A percentile compares a stretch with the other conserved stretches of the same genome.
Conservation (phyloP, 768 basidiomycete genomes). For the Hypsizygus marmoreus region DNA sequence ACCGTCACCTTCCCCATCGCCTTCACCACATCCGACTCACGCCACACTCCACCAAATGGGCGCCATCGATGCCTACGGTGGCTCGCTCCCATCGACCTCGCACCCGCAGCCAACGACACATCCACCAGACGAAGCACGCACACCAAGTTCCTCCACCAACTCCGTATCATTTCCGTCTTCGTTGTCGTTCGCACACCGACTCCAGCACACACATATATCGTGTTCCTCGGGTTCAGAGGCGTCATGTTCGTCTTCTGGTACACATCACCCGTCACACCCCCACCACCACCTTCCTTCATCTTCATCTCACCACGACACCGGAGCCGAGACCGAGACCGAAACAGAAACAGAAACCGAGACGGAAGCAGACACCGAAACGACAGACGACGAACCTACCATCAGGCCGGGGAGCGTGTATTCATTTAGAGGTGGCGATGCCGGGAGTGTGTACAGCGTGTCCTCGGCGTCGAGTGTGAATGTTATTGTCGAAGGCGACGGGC, state of each 20-base stretch:
- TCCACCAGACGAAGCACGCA: not conserved
- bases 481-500: constrained; percentile 13
- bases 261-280: not conserved
- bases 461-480: not conserved
- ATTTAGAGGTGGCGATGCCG: constrained; percentile 9
- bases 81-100: constrained; percentile 35
- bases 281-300: not conserved
- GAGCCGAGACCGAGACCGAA: constrained; percentile 33
- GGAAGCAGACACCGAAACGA: constrained; percentile 60
- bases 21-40: not conserved
- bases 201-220: constrained; percentile 2
- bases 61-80: constrained; percentile 55
- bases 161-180: not conserved
- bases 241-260: not conserved
- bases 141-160: not conserved
- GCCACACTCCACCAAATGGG: constrained; percentile 40
- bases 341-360: constrained; percentile 46
- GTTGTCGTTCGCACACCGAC: not conserved
- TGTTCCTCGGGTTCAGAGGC: not conserved
- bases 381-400: constrained; percentile 85
- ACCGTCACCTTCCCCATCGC: not conserved
- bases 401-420: constrained; percentile 37
- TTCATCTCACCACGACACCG: constrained; percentile 18
- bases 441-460: constrained; percentile 9
- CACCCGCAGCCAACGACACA: constrained; percentile 14